Evolutionary conservation across 2,329 filamentous ascomycete species (phyloP).

Genomic region (Endocalyx cinctus): DNA sequence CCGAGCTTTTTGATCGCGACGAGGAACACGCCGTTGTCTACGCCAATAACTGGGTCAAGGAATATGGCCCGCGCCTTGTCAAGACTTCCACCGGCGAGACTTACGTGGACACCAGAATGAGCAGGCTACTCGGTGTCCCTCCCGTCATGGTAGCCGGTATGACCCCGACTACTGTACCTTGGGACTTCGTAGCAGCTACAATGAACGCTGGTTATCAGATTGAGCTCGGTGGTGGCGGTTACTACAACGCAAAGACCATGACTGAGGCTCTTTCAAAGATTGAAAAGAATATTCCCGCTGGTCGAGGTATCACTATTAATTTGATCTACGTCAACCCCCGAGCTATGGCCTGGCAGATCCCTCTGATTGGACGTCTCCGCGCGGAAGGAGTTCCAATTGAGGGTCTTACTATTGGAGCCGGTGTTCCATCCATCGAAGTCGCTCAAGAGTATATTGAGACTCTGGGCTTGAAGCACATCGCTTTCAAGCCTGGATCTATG

Average conservation of each 20-base stretch:
- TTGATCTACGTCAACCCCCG: constrained; percentile 87
- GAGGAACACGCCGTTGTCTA: constrained; percentile 93
- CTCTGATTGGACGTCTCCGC: constrained; percentile 72
- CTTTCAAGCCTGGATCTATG: constrained; percentile 87
- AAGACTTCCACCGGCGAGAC: constrained; percentile 86
- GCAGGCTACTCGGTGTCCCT: constrained; percentile 75
- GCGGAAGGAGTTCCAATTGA: constrained; percentile 87
- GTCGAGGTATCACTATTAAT: constrained; percentile 84
- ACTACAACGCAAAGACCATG: constrained; percentile 80
- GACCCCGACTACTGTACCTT: constrained; percentile 84
- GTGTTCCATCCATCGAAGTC: constrained; percentile 89
- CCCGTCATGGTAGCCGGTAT: constrained; percentile 90
- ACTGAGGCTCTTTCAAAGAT: constrained; percentile 80
- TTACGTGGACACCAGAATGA: constrained; percentile 97
- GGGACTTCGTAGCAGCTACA: constrained; percentile 86
- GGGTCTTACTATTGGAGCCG: constrained; percentile 86
- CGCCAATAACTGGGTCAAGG: constrained; percentile 95
- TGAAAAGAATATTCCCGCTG: constrained; percentile 75
- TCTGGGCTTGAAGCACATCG: constrained; percentile 85
- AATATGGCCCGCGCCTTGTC: constrained; percentile 87
- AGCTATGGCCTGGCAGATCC: constrained; percentile 91
- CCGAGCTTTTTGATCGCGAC: constrained; percentile 94
- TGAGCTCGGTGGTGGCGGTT: constrained; percentile 84
- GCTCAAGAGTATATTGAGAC: constrained; percentile 93
- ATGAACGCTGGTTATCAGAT: constrained; percentile 97